phyloP scores from a whole-genome alignment of 2,329 filamentous ascomycete genomes.

The Alternaria gansuensis region DNA sequence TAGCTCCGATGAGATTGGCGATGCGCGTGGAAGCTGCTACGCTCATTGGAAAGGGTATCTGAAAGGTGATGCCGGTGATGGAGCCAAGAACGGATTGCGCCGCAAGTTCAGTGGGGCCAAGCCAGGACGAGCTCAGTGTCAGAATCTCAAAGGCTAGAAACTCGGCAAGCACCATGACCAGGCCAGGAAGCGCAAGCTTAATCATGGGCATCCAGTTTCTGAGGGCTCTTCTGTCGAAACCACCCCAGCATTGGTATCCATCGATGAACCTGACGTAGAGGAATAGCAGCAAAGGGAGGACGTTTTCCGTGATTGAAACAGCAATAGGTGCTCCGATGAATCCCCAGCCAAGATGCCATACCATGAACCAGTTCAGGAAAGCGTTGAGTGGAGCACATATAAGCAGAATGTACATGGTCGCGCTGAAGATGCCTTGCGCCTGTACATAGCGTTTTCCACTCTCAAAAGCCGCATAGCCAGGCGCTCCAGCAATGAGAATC shows the following conservation, averaged over 20 bases:
- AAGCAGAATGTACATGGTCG: constrained; percentile 82
- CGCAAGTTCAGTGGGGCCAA: constrained; percentile 81
- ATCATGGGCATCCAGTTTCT: constrained; percentile 86
- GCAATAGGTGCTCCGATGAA: constrained; percentile 84
- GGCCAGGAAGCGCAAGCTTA: constrained; percentile 82
- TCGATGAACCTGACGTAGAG: constrained; percentile 76
- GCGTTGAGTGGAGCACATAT: constrained; percentile 84
- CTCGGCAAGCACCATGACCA: constrained; percentile 94
- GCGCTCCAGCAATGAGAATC: constrained; percentile 73
- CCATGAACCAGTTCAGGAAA: constrained; percentile 80
- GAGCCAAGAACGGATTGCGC: constrained; percentile 88
- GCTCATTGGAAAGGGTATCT: constrained; percentile 89
- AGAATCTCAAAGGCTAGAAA: constrained; percentile 93
- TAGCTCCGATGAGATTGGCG: constrained; percentile 90
- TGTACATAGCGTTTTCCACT: constrained; percentile 86
- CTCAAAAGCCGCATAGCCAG: constrained; percentile 80
- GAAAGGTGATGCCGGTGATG: constrained; percentile 81
- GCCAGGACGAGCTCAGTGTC: constrained; percentile 81
- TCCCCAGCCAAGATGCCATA: constrained; percentile 66
- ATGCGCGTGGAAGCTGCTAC: constrained; percentile 89
- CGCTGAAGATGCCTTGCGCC: constrained; percentile 85
- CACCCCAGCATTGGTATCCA: constrained; percentile 81
- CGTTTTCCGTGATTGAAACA: constrained; percentile 76
- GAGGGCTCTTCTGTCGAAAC: constrained; percentile 74
- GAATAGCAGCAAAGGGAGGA: constrained; percentile 76